These are phyloP conservation scores for Hura crepitans DNA, from an alignment of 441 rosid species.

Conservation along the genomic window DNA sequence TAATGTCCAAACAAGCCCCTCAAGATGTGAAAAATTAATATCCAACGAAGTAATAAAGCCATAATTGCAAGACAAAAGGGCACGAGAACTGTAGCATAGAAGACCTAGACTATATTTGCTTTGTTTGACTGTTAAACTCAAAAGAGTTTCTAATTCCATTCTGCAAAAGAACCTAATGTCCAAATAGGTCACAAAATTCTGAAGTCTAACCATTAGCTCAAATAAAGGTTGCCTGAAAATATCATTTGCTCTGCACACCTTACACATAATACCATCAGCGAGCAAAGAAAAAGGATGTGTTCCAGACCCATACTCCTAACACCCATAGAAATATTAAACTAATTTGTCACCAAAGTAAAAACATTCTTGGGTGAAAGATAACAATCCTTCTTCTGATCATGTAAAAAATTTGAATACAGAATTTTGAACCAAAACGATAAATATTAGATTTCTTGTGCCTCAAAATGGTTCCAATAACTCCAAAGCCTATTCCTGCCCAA, in stretches of 20 bases:
- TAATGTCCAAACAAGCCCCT: too few species aligned
- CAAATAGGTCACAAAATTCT: not conserved
- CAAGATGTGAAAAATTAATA: too few species aligned
- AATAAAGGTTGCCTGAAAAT: not conserved
- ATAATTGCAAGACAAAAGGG: not conserved
- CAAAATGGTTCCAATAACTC: not conserved
- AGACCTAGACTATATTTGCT: not conserved
- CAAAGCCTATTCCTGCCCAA: not conserved
- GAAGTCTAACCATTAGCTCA: not conserved
- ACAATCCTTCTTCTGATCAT: not conserved
- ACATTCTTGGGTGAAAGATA: too few species aligned
- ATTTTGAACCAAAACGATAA: too few species aligned
- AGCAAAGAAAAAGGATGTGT: not conserved
- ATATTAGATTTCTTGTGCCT: too few species aligned
- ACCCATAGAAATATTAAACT: not conserved
- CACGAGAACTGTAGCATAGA: not conserved
- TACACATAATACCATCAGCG: not conserved
- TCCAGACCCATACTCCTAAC: not conserved
- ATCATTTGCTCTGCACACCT: not conserved
- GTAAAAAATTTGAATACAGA: too few species aligned
- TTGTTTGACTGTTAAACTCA: not conserved
- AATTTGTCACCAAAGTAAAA: too few species aligned
- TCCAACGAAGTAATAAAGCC: not conserved
- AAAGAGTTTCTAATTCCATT: not conserved
- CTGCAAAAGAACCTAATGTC: not conserved